phyloP scores from a whole-genome alignment of 176 grass and related monocot species.

The Cymbopogon citratus region DNA sequence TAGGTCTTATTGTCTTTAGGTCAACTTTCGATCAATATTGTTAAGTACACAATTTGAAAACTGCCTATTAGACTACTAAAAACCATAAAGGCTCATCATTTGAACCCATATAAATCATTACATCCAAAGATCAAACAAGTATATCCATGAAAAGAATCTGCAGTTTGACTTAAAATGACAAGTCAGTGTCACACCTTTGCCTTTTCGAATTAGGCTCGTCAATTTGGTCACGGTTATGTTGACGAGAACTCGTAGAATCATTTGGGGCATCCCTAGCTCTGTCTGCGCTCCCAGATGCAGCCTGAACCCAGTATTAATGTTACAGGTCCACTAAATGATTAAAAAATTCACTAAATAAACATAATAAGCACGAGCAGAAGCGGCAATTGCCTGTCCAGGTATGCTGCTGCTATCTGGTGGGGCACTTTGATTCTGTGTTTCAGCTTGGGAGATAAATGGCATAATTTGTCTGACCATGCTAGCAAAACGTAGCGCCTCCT shows the following conservation, averaged over 20 bases:
- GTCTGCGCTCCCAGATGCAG: conserved; percentile 35
- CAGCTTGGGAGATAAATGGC: conserved; percentile 72
- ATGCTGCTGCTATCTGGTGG: conserved; percentile 17
- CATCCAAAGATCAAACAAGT: conserved; percentile 2
- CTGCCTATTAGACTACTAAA: not conserved
- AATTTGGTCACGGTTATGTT: conserved; percentile 40
- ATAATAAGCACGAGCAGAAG: conserved; percentile 17
- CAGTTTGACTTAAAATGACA: not conserved
- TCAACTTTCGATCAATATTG: not conserved
- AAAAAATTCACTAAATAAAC: not conserved
- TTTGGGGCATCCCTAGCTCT: conserved; percentile 35
- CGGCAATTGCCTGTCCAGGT: conserved; percentile 35
- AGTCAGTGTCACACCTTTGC: conserved; percentile 49
- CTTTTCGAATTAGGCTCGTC: conserved; percentile 82
- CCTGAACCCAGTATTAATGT: conserved; percentile 37
- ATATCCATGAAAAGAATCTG: not conserved
- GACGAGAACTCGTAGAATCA: conserved; percentile 51
- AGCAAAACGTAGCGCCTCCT: conserved; percentile 75
- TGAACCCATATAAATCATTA: not conserved
- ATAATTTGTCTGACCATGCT: conserved; percentile 73
- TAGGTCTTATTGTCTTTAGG: not conserved
- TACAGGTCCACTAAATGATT: not conserved
- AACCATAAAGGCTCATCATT: not conserved
- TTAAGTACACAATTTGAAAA: not conserved
- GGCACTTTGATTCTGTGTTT: conserved; percentile 34